A percentile compares a stretch with the other conserved stretches of the same genome.
phyloP scores from a whole-genome alignment of 257 asterid species.

The Solanum clarkiae region DNA sequence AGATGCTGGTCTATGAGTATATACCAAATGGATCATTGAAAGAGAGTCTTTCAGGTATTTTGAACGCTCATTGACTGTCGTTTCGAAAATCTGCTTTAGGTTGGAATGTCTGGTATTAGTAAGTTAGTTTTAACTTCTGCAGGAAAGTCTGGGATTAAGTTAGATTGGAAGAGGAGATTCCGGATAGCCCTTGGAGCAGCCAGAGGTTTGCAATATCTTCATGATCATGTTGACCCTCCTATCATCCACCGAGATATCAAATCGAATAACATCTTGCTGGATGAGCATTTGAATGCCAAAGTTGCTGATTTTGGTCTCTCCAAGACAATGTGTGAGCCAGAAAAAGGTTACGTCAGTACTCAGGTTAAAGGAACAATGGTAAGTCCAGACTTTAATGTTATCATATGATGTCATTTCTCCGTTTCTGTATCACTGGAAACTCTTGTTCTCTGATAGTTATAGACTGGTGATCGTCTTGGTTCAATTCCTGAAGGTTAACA shows the following conservation, averaged over 20 bases:
- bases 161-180: constrained; percentile 6
- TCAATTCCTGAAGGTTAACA: neutral
- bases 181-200: constrained; percentile 4
- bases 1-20: constrained; percentile 2
- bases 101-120: neutral
- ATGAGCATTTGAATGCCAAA: neutral
- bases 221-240: constrained; percentile 8
- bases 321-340: neutral
- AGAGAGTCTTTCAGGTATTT: constrained; percentile 4
- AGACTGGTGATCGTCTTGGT: neutral
- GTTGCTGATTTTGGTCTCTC: constrained; percentile 14
- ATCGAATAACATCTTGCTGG: constrained; percentile 4
- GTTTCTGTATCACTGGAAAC: neutral
- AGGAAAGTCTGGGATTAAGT: neutral
- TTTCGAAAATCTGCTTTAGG: neutral
- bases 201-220: constrained; percentile 6
- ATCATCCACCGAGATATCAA: constrained; percentile 10
- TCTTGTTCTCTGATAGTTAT: neutral
- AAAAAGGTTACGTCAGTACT: constrained; percentile 2
- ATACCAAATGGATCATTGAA: constrained; percentile 1
- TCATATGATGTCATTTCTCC: neutral
- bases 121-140: neutral
- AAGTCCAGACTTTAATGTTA: neutral
- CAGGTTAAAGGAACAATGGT: constrained; percentile 12
- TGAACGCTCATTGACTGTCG: neutral